These are phyloP conservation scores for Neurospora tetrasperma DNA, from an alignment of 495 filamentous ascomycete species.

Conservation along the genomic window DNA sequence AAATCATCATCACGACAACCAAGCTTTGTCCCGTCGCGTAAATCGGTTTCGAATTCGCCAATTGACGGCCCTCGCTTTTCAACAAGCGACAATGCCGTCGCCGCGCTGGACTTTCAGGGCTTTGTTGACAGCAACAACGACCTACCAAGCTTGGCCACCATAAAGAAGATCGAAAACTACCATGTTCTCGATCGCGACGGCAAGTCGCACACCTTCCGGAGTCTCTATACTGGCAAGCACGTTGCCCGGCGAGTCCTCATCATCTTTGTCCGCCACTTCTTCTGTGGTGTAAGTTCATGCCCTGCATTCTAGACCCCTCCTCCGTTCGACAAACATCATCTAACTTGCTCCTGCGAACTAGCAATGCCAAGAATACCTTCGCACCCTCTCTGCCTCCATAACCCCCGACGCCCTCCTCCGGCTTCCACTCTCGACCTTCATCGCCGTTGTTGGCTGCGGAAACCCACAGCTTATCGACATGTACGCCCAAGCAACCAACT, in stretches of 20 bases:
- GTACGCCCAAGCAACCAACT: conserved; percentile 53
- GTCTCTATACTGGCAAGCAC: conserved; percentile 51
- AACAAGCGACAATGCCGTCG: conserved; percentile 8
- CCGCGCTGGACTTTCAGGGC: conserved; percentile 35
- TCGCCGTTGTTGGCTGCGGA: conserved; percentile 72
- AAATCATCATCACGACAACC: neutral
- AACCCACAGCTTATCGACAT: conserved; percentile 58
- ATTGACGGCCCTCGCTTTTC: neutral
- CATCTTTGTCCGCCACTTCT: conserved; percentile 83
- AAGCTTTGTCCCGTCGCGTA: neutral
- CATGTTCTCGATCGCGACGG: conserved; percentile 55
- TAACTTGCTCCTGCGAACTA: conserved; percentile 15
- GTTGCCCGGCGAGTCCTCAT: conserved; percentile 50
- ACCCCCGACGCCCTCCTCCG: conserved; percentile 43
- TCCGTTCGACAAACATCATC: conserved; percentile 1
- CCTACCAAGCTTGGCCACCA: conserved; percentile 37
- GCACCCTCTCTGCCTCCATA: conserved; percentile 48
- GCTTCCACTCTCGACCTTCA: conserved; percentile 49
- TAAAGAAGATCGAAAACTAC: conserved; percentile 44
- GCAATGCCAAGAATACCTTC: conserved; percentile 69
- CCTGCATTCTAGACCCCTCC: too few species aligned
- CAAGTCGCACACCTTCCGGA: conserved; percentile 53
- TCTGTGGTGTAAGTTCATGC: conserved; percentile 65
- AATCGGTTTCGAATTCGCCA: neutral
- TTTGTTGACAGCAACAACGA: conserved; percentile 41